Conservation (phyloP, 2,329 filamentous ascomycete species). For the Geosmithia morbida region DNA sequence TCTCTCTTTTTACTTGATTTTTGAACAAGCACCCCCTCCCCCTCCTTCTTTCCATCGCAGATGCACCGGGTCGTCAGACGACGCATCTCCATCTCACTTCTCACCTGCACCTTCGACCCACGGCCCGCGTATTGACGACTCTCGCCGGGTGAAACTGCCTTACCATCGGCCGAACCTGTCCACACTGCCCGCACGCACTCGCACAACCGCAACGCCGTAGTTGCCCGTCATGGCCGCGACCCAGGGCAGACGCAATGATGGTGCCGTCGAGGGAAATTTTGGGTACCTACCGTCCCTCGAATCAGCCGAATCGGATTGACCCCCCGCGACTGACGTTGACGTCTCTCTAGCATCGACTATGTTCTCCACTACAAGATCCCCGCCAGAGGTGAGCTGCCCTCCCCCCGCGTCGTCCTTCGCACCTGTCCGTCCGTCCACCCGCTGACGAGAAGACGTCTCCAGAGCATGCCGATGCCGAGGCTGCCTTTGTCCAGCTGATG, state of each 20-base stretch:
- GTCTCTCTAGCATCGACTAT: conserved; percentile 59
- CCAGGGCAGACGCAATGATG: conserved; percentile 12
- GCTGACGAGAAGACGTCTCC: background rate
- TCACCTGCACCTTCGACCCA: background rate
- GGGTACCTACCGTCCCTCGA: conserved; percentile 15
- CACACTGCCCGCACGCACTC: background rate
- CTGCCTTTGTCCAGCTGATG: conserved; percentile 65
- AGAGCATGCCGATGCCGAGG: conserved; percentile 58
- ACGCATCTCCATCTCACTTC: background rate
- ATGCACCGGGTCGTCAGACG: background rate
- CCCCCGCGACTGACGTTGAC: conserved; percentile 3
- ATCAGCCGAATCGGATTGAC: background rate
- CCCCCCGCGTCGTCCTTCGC: background rate
- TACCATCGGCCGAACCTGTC: background rate
- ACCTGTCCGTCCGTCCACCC: background rate
- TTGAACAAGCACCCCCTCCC: too few species aligned
- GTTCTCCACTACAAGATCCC: conserved; percentile 69
- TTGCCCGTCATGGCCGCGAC: conserved; percentile 16
- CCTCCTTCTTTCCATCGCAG: background rate
- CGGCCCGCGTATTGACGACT: too few species aligned
- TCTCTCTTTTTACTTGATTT: too few species aligned
- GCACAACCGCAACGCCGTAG: background rate
- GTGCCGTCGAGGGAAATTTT: conserved; percentile 20
- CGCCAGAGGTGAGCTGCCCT: conserved; percentile 36
- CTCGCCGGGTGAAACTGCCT: too few species aligned